These are phyloP conservation scores for Rhinocladiella similis DNA, from an alignment of 2,329 filamentous ascomycete genomes.

Conservation along the genomic window DNA sequence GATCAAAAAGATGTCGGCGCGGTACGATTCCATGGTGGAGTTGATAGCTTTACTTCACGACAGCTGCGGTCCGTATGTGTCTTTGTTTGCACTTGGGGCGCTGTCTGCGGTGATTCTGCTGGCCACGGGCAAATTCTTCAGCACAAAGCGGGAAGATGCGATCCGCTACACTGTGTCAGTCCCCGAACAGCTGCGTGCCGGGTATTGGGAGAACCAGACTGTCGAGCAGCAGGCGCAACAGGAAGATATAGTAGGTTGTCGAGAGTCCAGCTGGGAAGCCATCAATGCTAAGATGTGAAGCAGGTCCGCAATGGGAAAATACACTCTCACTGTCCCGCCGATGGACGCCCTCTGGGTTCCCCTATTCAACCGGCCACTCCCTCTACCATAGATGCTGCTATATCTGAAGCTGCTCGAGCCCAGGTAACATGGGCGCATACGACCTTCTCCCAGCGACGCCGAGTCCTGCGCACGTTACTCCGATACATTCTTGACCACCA, in stretches of 20 bases:
- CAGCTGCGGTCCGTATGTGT: not conserved
- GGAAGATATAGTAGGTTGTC: not conserved
- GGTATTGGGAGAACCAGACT: not conserved
- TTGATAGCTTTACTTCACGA: not conserved
- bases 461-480: conserved; percentile 77
- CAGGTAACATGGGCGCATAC: conserved; percentile 78
- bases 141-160: conserved; percentile 9
- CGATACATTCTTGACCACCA: conserved; percentile 81
- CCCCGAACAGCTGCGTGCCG: conserved; percentile 21
- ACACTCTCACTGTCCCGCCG: conserved; percentile 67
- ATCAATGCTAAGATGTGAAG: not conserved
- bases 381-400: conserved; percentile 74
- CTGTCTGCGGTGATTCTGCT: not conserved
- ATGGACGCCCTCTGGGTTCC: conserved; percentile 68
- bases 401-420: conserved; percentile 71
- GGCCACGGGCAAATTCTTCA: not conserved
- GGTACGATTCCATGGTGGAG: not conserved
- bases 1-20: not conserved
- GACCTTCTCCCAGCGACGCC: conserved; percentile 72
- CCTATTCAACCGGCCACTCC: conserved; percentile 70
- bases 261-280: too few species aligned
- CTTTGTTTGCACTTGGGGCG: not conserved
- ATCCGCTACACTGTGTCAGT: conserved; percentile 13
- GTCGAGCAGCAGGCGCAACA: not conserved
- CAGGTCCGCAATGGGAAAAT: conserved; percentile 24